Base-by-base conservation (phyloP, 768 basidiomycete genomes). In the Pilatotrama ljubarskyi region DNA sequence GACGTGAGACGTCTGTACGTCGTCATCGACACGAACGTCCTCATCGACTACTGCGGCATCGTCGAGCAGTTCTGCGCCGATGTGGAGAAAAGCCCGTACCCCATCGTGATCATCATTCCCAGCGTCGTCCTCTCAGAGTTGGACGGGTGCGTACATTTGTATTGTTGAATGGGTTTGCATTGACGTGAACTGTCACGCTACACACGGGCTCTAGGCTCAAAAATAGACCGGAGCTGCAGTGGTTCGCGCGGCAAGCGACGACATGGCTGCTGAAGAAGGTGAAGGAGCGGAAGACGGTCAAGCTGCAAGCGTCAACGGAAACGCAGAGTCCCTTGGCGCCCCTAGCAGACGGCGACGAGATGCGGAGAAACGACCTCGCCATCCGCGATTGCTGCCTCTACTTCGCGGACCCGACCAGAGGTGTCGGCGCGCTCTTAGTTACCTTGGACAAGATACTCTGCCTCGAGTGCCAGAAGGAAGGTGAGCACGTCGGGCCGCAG, bases 11-110 rank as follows among this genome's bases (percentile, higher is more conserved):
- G 75, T 36, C 73, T 75, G 17, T 82, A 81, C 64, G 66, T 93
- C 51, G 82, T 93, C 15, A 69, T 91, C 32, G 91, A 94, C 68
- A 93, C 91, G 26, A 94, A 93, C 65, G 82, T 93, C 61, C 76
- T 94, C 25, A 72, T 91, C 65, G 83, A 85, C 68, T 78, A 85
- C 61, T 81, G 91, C 59, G 83, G 85, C 54, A 78, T 83, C 38
- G 72, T 93, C 60, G 78, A 82, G 60, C 78, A 80, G 46, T 89
- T 93, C 67, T 83, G 87, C 42, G 76, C 78, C 11, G 86, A 89
- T 68, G 76, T 85, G 36, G 85, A 86, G 66, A 74, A 70, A 24
- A 69, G 74, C 20, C 61, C 59, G 7, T 67, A 84, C n/a, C 80
- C 83, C n/a, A 74, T 88, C 42, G 60, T 83, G 51, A 73, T 92